Conservation (phyloP, 306 rosid species). For the Pyrus bretschneideri region DNA sequence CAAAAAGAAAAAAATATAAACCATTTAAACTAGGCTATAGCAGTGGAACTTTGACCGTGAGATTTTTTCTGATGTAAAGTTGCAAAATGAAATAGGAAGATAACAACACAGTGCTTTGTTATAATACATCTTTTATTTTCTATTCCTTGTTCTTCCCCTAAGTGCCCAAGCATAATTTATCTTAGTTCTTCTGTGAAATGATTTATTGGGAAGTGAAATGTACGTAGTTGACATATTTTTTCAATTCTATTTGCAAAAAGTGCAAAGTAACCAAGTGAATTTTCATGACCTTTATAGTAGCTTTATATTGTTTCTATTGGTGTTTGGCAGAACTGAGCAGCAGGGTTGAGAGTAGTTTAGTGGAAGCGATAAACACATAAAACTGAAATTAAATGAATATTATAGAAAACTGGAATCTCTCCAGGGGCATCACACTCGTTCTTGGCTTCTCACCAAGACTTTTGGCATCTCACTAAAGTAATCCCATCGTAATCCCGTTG, state of each 20-base stretch:
- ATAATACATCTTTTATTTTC: no score
- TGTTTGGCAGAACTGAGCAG: not conserved
- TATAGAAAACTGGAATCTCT: not conserved
- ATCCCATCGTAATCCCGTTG: not conserved
- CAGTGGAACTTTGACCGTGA: not conserved
- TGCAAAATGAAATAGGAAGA: not conserved
- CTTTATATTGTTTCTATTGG: not conserved
- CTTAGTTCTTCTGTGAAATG: not conserved
- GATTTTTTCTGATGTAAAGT: not conserved
- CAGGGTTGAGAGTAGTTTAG: not conserved
- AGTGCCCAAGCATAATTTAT: not conserved
- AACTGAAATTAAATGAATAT: not conserved
- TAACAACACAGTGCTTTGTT: not conserved
- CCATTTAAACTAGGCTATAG: not conserved
- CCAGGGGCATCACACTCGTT: not conserved
- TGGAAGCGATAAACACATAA: not conserved
- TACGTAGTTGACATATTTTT: not conserved
- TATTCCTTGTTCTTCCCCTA: not conserved
- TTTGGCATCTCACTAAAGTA: not conserved
- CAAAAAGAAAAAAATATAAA: not conserved
- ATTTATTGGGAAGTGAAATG: not conserved
- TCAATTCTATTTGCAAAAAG: no score
- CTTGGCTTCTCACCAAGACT: not conserved
- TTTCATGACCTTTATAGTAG: not conserved
- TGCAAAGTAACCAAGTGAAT: not conserved